These are phyloP conservation scores for Trametes cingulata DNA, from an alignment of 768 basidiomycete species.

Conservation along the genomic window DNA sequence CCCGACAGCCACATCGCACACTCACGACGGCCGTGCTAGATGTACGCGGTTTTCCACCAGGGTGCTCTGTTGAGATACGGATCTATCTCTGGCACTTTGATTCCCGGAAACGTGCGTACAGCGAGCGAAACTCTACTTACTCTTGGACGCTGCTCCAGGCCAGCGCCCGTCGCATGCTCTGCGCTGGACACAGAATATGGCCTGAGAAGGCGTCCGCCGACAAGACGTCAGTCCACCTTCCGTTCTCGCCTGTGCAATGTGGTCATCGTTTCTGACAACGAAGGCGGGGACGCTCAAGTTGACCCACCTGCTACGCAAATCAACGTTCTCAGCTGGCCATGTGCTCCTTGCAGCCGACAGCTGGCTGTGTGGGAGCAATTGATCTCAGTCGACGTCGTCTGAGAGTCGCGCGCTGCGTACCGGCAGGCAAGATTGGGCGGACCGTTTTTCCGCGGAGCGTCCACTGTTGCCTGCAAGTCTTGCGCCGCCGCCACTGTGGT, in stretches of 20 bases:
- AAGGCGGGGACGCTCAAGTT: background rate
- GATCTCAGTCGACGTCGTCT: slow-evolving; percentile 4
- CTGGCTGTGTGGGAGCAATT: slow-evolving; percentile 13
- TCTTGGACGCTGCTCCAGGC: background rate
- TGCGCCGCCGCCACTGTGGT: background rate
- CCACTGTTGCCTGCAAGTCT: background rate
- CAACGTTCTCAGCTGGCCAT: slow-evolving; percentile 16
- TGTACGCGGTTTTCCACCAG: background rate
- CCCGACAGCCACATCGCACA: background rate
- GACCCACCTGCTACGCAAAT: slow-evolving; percentile 5
- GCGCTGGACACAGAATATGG: background rate
- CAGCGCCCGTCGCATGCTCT: background rate
- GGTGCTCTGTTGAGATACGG: background rate
- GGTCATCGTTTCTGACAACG: background rate
- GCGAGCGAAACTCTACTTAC: background rate
- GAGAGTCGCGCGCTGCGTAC: slow-evolving; percentile 4
- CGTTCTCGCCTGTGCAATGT: background rate
- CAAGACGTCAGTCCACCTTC: slow-evolving; percentile 3
- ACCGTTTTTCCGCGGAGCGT: slow-evolving; percentile 4
- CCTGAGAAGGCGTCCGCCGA: background rate
- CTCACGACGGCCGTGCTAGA: background rate
- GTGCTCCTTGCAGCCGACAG: slow-evolving; percentile 17
- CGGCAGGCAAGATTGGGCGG: slow-evolving; percentile 9
- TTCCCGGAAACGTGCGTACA: slow-evolving; percentile 8
- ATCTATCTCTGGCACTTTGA: slow-evolving; percentile 10